Evolutionary conservation across 208 protist genomes (phyloP).

Genomic region (Crithidia expoeki): DNA sequence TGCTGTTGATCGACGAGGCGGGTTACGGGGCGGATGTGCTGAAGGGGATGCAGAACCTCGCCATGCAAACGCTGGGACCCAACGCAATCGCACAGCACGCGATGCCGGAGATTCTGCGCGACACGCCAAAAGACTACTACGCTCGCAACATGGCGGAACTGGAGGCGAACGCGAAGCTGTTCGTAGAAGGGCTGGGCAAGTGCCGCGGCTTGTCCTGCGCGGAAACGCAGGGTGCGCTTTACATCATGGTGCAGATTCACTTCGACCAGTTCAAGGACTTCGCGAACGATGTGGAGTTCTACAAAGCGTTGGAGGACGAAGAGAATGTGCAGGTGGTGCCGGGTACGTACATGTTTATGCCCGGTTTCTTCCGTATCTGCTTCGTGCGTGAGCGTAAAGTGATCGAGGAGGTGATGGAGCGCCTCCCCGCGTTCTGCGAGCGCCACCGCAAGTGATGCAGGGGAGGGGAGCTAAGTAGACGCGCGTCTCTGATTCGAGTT

Average conservation of each 20-base stretch:
- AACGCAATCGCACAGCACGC: conserved; percentile 89
- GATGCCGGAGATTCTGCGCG: conserved; percentile 73
- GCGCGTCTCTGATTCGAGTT: too few relatives aligned
- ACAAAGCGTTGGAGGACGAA: conserved; percentile 76
- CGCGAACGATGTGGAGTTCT: conserved; percentile 81
- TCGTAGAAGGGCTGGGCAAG: conserved; percentile 37
- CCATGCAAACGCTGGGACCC: conserved; percentile 79
- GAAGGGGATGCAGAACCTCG: conserved; percentile 55
- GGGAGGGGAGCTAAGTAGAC: neutral
- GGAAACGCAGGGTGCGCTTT: conserved; percentile 87
- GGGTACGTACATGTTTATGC: conserved; percentile 78
- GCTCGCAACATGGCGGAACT: conserved; percentile 52
- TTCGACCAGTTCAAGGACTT: conserved; percentile 72
- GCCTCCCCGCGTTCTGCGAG: conserved; percentile 80
- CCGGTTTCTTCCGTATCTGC: conserved; percentile 79
- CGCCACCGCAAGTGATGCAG: conserved; percentile 45
- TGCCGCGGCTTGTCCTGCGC: conserved; percentile 53
- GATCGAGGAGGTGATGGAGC: conserved; percentile 74
- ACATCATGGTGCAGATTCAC: conserved; percentile 89
- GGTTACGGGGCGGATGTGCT: conserved; percentile 37
- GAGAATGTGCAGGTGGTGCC: conserved; percentile 91
- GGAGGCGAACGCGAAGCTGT: conserved; percentile 48
- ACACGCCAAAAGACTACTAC: conserved; percentile 56
- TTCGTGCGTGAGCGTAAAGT: conserved; percentile 67
- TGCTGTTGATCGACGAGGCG: conserved; percentile 71